phyloP scores from a whole-genome alignment of 2,329 filamentous ascomycete species.

The Calonectria pteridis region DNA sequence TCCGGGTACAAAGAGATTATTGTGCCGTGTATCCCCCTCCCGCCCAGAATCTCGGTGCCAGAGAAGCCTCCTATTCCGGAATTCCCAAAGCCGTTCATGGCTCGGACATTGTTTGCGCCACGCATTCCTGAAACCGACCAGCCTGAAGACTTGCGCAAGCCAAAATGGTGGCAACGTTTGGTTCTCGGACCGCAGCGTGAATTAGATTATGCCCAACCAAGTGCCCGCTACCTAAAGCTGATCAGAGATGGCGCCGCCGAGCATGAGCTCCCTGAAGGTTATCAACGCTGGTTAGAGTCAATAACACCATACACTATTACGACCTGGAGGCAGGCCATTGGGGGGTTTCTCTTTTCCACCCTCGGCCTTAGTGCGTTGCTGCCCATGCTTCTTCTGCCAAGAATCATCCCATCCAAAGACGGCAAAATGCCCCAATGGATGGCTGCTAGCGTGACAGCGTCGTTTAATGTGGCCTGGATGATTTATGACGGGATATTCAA shows the following conservation, averaged over 20 bases:
- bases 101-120: slow-evolving; percentile 86
- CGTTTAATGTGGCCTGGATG: slow-evolving; percentile 65
- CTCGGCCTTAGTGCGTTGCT: slow-evolving; percentile 70
- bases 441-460: slow-evolving; percentile 58
- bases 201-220: slow-evolving; percentile 83
- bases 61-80: slow-evolving; percentile 68
- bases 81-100: slow-evolving; percentile 76
- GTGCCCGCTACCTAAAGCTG: slow-evolving; percentile 84
- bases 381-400: slow-evolving; percentile 57
- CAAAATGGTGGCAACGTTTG: slow-evolving; percentile 62
- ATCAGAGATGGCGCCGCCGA: slow-evolving; percentile 84
- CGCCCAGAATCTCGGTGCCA: slow-evolving; percentile 70
- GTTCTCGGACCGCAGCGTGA: slow-evolving; percentile 65
- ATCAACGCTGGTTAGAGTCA: slow-evolving; percentile 77
- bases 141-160: slow-evolving; percentile 49
- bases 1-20: slow-evolving; percentile 86
- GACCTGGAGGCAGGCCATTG: slow-evolving; percentile 73
- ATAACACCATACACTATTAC: slow-evolving; percentile 81
- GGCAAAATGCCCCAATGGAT: slow-evolving; percentile 80
- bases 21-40: slow-evolving; percentile 81
- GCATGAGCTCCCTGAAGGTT: slow-evolving; percentile 82
- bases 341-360: slow-evolving; percentile 70
- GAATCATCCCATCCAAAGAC: slow-evolving; percentile 71
- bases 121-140: slow-evolving; percentile 53
- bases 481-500: slow-evolving; percentile 63